Evolutionary conservation across 495 filamentous ascomycete genomes (phyloP).

Genomic region (Neurospora sp.): DNA sequence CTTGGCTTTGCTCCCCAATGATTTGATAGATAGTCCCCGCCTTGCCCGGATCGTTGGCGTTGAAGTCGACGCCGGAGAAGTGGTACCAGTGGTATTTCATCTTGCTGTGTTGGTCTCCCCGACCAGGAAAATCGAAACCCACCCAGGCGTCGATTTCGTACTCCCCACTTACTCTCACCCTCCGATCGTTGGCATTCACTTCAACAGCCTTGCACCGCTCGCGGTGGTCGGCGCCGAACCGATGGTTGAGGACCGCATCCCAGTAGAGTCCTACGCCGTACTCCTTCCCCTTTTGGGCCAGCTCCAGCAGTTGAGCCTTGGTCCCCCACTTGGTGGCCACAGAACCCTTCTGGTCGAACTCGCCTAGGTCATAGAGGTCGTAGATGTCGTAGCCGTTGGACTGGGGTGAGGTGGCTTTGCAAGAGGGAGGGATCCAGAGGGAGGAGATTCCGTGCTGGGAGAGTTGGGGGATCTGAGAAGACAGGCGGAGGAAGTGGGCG

Average conservation of each 20-base stretch:
- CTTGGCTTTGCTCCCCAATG: constrained; percentile 45
- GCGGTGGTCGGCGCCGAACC: constrained; percentile 55
- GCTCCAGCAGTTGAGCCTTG: constrained; percentile 48
- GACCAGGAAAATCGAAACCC: constrained; percentile 54
- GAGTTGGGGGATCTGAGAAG: constrained; percentile 40
- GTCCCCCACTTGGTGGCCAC: constrained; percentile 64
- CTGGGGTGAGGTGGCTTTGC: constrained; percentile 52
- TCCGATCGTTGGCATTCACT: constrained; percentile 52
- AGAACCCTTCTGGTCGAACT: constrained; percentile 63
- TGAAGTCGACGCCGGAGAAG: constrained; percentile 62
- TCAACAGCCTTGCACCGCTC: constrained; percentile 52
- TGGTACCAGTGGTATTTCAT: constrained; percentile 62
- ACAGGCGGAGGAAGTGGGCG: constrained; percentile 54
- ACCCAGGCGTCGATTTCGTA: constrained; percentile 61
- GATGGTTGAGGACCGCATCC: constrained; percentile 72
- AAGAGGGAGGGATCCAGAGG: constrained; percentile 62
- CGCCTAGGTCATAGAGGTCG: constrained; percentile 66
- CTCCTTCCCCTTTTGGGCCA: constrained; percentile 41
- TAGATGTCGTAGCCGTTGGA: constrained; percentile 74
- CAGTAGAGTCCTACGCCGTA: constrained; percentile 52
- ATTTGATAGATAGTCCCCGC: constrained; percentile 55
- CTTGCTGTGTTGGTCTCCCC: constrained; percentile 47
- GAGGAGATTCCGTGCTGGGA: constrained; percentile 53
- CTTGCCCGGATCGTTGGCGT: constrained; percentile 44
- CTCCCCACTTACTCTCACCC: constrained; percentile 42